Conservation (phyloP, 495 filamentous ascomycete genomes). For the Oleoguttula mirabilis region DNA sequence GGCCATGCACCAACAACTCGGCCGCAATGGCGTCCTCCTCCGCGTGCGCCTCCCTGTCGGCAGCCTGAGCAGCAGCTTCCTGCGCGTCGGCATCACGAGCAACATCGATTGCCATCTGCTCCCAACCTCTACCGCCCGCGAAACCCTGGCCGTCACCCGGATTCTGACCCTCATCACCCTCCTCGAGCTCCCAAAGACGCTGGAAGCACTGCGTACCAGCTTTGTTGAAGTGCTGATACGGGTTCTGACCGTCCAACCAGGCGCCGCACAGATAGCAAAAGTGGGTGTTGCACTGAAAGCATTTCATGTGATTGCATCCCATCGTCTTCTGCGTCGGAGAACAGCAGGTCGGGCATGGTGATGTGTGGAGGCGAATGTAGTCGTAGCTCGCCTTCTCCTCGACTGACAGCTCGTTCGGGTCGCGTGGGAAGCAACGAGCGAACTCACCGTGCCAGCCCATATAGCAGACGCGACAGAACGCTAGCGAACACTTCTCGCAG, state of each 20-base stretch:
- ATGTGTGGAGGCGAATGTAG: slow-evolving; percentile 68
- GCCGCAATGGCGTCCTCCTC: slow-evolving; percentile 3
- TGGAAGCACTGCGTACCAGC: slow-evolving; percentile 55
- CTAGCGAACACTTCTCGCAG: slow-evolving; percentile 74
- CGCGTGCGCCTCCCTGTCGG: background rate
- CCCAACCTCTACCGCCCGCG: slow-evolving; percentile 33
- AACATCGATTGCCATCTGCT: slow-evolving; percentile 18
- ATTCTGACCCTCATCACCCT: slow-evolving; percentile 59
- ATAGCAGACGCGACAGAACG: slow-evolving; percentile 68
- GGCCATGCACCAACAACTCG: background rate
- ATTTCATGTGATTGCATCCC: slow-evolving; percentile 98
- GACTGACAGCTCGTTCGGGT: slow-evolving; percentile 52
- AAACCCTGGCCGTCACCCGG: slow-evolving; percentile 34
- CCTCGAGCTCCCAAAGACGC: slow-evolving; percentile 81
- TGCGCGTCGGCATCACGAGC: background rate
- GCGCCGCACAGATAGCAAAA: slow-evolving; percentile 92
- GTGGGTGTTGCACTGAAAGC: slow-evolving; percentile 76
- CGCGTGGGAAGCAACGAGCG: slow-evolving; percentile 45
- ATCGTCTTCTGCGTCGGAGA: slow-evolving; percentile 76
- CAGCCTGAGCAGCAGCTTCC: background rate
- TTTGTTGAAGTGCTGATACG: slow-evolving; percentile 81
- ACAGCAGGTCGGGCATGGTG: slow-evolving; percentile 82
- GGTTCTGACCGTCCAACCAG: slow-evolving; percentile 70
- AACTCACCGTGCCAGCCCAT: slow-evolving; percentile 86
- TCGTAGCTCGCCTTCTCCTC: slow-evolving; percentile 78